Base-by-base conservation (phyloP, 2,329 filamentous ascomycete species). In the Hymenoscyphus albidus region DNA sequence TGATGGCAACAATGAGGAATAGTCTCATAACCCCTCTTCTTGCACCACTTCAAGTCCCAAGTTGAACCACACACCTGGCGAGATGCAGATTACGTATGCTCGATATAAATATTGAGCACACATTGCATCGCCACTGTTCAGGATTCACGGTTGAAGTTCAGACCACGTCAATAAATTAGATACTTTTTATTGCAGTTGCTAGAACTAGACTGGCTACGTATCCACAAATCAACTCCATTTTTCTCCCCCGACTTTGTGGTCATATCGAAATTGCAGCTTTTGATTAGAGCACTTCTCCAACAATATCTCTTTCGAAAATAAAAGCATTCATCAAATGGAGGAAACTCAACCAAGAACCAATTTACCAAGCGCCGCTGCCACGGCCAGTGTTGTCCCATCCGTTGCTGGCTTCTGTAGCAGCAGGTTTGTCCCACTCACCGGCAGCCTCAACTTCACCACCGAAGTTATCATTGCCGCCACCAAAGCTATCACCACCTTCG, bases 401-500 rank as follows among this genome's bases (percentile, higher is more conserved):
- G 14, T n/a, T 35, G n/a, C 35, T 14, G 7, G 38, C 57, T 22
- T 40, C 35, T 31, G 38, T 16, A 13, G 57, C 57, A 40, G 59
- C 27, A 22, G 57, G 27, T 14, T 16, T 42, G 22, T 62, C 60
- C 60, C 60, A 62, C 40, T 27, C 32, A 55, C 32, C 59, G 42
- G 22, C 31, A 7, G 18, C 13, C 32, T 42, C 51, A 14, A 18
- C 31, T 13, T 16, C 59, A 5, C 44, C 65, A 44, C 27, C 48
- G 9, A 35, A 35, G 35, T 35, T 35, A 35, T 35, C 35, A 38
- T 51, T 2, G 65, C 60, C 63, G 63, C 60, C 59, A 48, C 40
- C 59, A 59, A 56, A 54, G 16, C 39, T 31, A n/a, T 55, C 54
- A 62, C 58, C 63, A 62, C 31, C 64, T 13, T 64, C 64, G 59